Evolutionary conservation across 148 eudicot genomes (phyloP).

Genomic region (Diospyros kaki): DNA sequence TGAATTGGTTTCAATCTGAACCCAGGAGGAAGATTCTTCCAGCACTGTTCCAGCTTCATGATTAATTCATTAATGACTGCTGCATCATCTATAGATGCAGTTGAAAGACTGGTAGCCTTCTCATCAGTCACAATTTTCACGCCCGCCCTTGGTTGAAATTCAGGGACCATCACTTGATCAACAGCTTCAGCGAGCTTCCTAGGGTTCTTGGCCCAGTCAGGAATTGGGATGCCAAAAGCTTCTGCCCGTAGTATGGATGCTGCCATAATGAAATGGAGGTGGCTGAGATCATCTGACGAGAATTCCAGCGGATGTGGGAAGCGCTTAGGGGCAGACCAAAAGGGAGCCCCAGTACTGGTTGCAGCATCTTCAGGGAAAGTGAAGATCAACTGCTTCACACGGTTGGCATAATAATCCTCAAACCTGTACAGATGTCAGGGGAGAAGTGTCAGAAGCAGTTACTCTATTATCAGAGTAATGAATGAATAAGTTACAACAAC

Average conservation of each 20-base stretch:
- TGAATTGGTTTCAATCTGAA: constrained; percentile 89
- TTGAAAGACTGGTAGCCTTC: constrained; percentile 60
- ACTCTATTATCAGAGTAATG: too few relatives aligned
- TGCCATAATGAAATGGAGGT: constrained; percentile 69
- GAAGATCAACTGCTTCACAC: constrained; percentile 78
- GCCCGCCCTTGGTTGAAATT: constrained; percentile 71
- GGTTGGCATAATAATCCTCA: constrained; percentile 77
- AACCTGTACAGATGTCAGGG: constrained; percentile 43
- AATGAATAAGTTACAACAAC: too few relatives aligned
- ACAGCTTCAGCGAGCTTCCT: constrained; percentile 66
- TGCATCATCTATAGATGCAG: constrained; percentile 74
- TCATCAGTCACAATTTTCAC: constrained; percentile 83
- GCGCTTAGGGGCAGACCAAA: constrained; percentile 97
- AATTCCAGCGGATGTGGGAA: constrained; percentile 74
- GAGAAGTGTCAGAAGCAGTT: constrained; percentile 10
- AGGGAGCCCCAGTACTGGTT: constrained; percentile 85
- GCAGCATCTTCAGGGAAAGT: constrained; percentile 89
- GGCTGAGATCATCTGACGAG: constrained; percentile 60
- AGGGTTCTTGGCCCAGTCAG: constrained; percentile 73
- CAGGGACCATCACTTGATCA: constrained; percentile 63
- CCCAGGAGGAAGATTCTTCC: constrained; percentile 41
- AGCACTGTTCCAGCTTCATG: constrained; percentile 47
- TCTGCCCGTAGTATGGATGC: constrained; percentile 77
- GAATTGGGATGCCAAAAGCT: constrained; percentile 78
- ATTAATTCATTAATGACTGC: constrained; percentile 64